Conservation (phyloP, 805 yeast species). For the Blastobotrys peoriensis region DNA sequence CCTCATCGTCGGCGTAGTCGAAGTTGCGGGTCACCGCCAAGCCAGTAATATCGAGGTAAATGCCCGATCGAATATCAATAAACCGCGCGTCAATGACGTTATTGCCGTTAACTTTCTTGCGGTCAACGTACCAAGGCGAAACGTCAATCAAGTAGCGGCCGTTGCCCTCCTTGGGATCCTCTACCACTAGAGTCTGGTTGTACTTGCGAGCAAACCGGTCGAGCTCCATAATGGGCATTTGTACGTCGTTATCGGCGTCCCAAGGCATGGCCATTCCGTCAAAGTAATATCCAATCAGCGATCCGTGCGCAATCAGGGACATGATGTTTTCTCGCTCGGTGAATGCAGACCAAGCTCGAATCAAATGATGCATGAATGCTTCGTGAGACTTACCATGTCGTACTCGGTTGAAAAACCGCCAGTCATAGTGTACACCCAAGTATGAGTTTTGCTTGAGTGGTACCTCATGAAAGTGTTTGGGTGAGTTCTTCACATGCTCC, state of each 20-base stretch:
- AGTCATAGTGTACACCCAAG: constrained; percentile 45
- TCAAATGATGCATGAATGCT: constrained; percentile 42
- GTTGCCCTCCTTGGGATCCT: constrained; percentile 41
- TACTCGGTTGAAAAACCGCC: constrained; percentile 55
- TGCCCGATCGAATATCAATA: constrained; percentile 54
- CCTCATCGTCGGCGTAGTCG: constrained; percentile 15
- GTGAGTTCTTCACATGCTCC: constrained; percentile 7
- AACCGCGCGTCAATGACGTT: constrained; percentile 52
- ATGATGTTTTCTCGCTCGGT: constrained; percentile 37
- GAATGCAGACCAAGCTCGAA: constrained; percentile 42
- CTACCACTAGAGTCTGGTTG: constrained; percentile 41
- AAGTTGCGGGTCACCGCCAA: constrained; percentile 26
- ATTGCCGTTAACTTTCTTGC: constrained; percentile 43
- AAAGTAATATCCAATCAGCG: constrained; percentile 45
- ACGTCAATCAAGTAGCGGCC: constrained; percentile 44
- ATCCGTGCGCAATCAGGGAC: constrained; percentile 46
- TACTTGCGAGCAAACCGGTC: constrained; percentile 40
- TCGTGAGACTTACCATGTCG: constrained; percentile 34
- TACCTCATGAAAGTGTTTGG: constrained; percentile 21
- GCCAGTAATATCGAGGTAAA: constrained; percentile 55
- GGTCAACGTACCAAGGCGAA: constrained; percentile 43
- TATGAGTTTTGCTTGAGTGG: constrained; percentile 7
- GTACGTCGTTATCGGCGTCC: constrained; percentile 47
- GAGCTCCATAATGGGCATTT: constrained; percentile 45
- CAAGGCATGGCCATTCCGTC: constrained; percentile 48